Conservation (phyloP, 2,329 filamentous ascomycete species). For the Colletotrichum tofieldiae region DNA sequence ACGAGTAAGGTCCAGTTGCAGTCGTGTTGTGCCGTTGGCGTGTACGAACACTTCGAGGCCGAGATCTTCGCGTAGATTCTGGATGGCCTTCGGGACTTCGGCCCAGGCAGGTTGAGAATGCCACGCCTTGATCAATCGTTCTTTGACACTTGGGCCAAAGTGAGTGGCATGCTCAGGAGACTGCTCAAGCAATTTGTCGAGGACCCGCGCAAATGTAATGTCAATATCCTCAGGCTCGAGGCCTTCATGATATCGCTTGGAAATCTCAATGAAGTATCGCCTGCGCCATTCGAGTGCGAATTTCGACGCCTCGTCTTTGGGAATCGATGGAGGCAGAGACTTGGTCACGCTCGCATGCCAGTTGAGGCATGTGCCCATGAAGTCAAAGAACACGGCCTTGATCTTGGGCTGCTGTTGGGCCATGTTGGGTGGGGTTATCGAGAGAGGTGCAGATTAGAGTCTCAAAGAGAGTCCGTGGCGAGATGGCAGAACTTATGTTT, state of each 20-base stretch:
- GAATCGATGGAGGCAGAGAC: conserved; percentile 54
- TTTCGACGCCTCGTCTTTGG: conserved; percentile 51
- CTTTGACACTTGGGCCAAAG: conserved; percentile 38
- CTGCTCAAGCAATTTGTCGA: conserved; percentile 56
- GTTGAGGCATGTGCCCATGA: conserved; percentile 72
- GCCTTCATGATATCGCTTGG: conserved; percentile 53
- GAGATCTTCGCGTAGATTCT: conserved; percentile 53
- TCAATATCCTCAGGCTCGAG: conserved; percentile 66
- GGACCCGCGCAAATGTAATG: conserved; percentile 59
- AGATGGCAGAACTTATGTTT: no score
- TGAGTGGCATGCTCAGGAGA: conserved; percentile 29
- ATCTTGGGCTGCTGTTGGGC: conserved; percentile 38
- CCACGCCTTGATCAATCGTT: conserved; percentile 58
- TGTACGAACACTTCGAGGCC: conserved; percentile 64
- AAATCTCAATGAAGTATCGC: conserved; percentile 63
- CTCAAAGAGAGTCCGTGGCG: no score
- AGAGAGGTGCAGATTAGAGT: no score
- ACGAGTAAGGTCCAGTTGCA: conserved; percentile 67
- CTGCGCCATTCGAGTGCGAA: conserved; percentile 67
- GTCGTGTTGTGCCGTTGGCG: conserved; percentile 69
- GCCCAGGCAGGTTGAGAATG: conserved; percentile 67
- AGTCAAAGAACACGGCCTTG: conserved; percentile 69
- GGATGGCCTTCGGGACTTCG: conserved; percentile 62
- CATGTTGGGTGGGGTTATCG: not conserved
- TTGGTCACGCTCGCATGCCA: conserved; percentile 63